phyloP scores from a whole-genome alignment of 805 yeast species.

The Saccharomycopsis microspora region DNA sequence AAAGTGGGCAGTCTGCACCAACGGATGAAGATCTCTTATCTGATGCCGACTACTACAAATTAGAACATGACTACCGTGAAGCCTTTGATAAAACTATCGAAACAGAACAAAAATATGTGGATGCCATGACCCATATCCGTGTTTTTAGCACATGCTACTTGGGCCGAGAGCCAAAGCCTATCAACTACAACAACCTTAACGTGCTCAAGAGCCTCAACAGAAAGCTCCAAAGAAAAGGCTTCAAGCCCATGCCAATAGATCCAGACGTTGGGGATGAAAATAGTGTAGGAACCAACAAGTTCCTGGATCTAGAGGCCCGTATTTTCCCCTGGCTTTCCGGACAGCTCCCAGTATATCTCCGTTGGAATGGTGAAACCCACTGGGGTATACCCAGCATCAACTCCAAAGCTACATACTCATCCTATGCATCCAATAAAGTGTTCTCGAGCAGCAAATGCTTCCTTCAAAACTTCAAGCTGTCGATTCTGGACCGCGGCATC shows the following conservation, averaged over 20 bases:
- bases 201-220: constrained; percentile 5
- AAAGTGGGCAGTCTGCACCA: constrained; percentile 5
- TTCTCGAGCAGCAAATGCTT: constrained; percentile 10
- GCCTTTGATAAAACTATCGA: constrained; percentile 16
- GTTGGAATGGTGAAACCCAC: constrained; percentile 26
- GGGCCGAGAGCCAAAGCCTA: constrained; percentile 16
- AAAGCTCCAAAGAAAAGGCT: background rate
- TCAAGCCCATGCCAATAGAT: constrained; percentile 25
- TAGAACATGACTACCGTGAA: constrained; percentile 17
- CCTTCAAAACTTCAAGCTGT: constrained; percentile 19
- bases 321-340: constrained; percentile 28
- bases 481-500: constrained; percentile 27
- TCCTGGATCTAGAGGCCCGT: constrained; percentile 23
- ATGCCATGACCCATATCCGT: constrained; percentile 20
- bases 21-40: constrained; percentile 15
- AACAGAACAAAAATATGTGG: constrained; percentile 19
- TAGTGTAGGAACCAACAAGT: constrained; percentile 19
- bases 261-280: constrained; percentile 29
- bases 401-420: constrained; percentile 16
- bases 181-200: constrained; percentile 8
- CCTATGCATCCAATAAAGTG: constrained; percentile 11
- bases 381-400: constrained; percentile 25
- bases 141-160: constrained; percentile 22
- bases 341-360: constrained; percentile 24
- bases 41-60: constrained; percentile 12